Conservation (phyloP, 805 yeast species). For the Danielozyma ontarioensis region DNA sequence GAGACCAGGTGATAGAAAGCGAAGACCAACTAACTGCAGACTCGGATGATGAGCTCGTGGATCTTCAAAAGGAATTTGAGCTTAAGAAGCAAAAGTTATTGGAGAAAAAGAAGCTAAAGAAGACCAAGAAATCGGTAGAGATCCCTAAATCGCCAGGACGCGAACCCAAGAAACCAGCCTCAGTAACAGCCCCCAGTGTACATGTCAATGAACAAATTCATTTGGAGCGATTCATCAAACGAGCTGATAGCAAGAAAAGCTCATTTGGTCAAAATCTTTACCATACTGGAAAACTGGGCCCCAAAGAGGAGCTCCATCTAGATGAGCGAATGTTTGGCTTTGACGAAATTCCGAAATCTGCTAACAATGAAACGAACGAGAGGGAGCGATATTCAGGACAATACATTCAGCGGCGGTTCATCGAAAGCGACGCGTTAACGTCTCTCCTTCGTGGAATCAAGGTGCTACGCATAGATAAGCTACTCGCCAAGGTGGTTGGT, state of each 20-base stretch:
- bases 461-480: slow-evolving; percentile 50
- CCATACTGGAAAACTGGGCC: not conserved
- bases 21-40: slow-evolving; percentile 32
- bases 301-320: not conserved
- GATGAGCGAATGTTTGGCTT: not conserved
- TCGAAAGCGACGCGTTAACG: slow-evolving; percentile 31
- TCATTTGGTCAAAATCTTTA: not conserved
- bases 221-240: no score
- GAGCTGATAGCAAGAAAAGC: no score
- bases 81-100: slow-evolving; percentile 15
- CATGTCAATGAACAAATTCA: no score
- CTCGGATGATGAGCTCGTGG: slow-evolving; percentile 33
- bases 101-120: slow-evolving; percentile 8
- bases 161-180: not conserved
- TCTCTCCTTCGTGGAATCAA: slow-evolving; percentile 44
- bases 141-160: slow-evolving; percentile 10
- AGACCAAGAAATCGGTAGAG: slow-evolving; percentile 4
- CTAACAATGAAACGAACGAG: slow-evolving; percentile 20
- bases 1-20: slow-evolving; percentile 17
- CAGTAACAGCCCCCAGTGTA: no score
- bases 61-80: slow-evolving; percentile 32
- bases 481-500: slow-evolving; percentile 61
- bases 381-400: slow-evolving; percentile 44
- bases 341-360: not conserved
- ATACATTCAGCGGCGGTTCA: slow-evolving; percentile 37